Evolutionary conservation across 148 eudicot species (phyloP), one percentile per base, ranked within the genome.

Genomic region (Nepenthes gracilis): DNA sequence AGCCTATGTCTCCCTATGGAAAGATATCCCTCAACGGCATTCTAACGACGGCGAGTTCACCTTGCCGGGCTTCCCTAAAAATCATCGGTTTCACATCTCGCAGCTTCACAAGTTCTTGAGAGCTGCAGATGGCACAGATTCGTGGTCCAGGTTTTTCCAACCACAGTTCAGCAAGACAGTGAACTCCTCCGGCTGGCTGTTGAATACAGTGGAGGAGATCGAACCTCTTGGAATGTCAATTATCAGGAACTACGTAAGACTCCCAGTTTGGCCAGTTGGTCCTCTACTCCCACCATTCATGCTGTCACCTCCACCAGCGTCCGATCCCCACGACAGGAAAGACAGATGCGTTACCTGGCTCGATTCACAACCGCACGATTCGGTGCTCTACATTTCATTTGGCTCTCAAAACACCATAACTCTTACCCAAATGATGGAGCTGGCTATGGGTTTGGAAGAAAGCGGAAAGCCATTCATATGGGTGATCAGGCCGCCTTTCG

Each of bases 341-440:
- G 65, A 65, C 38, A 51, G 47, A 59, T 85, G 88, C 71, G 23
- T 79, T 1, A 54, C 65, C 40, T 91, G 89, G 85, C 65, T 87
- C 4, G 81, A 80, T 36, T 40, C n/a, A 0, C 78, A 75, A 11
- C 61, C 71, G 0, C 59, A 63, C 9, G 63, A 55, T 13, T 83
- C 90, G 1, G 90, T 88, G 7, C 68, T 85, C n/a, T 88, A 73
- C 78, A 74, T 88, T 5, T 85, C 90, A 50, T 92, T 92, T 53
- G 97, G 96, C 54, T 92, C 96, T 0, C 96, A 92, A 62, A 88
- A 83, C 73, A 77, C 84, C 0, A 77, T 91, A 11, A 70, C 71
- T 13, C 64, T 76, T 5, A 7, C 77, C 45, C 96, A 91, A 36
- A 91, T 91, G 96, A 87, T 83, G 84, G 89, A 81, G 54, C 65